phyloP scores from a whole-genome alignment of 2,329 filamentous ascomycete species.

The Monosporascus sp. region DNA sequence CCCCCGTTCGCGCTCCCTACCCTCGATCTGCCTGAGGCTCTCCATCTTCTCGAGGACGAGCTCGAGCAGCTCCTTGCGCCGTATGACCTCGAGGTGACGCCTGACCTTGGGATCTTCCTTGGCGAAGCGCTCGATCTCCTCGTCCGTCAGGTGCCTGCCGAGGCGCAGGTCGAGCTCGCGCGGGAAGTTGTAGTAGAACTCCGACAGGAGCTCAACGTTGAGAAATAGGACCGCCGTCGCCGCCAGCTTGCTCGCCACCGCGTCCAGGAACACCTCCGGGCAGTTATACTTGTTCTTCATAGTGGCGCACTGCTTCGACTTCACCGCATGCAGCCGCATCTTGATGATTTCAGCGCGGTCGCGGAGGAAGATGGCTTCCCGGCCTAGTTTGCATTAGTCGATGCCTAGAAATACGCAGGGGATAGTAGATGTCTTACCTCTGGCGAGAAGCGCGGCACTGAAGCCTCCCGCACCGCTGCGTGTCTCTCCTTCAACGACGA shows the following conservation, averaged over 20 bases:
- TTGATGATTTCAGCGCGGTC: constrained; percentile 87
- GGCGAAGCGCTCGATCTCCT: constrained; percentile 84
- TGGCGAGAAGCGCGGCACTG: constrained; percentile 76
- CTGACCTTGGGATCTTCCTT: constrained; percentile 88
- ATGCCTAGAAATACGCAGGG: background rate
- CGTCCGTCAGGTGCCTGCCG: constrained; percentile 70
- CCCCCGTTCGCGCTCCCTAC: constrained; percentile 55
- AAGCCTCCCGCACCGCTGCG: constrained; percentile 87
- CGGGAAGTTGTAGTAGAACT: constrained; percentile 98
- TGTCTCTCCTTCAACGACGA: constrained; percentile 78
- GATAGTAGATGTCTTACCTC: constrained; percentile 51
- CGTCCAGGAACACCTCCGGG: constrained; percentile 95
- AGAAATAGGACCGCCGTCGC: constrained; percentile 94
- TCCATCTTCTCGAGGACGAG: constrained; percentile 96
- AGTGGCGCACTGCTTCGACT: constrained; percentile 81
- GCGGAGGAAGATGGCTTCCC: constrained; percentile 89
- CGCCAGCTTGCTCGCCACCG: constrained; percentile 90
- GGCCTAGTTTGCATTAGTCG: constrained; percentile 51
- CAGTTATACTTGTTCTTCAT: constrained; percentile 93
- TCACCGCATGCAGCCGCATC: constrained; percentile 81
- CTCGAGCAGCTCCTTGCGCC: constrained; percentile 87
- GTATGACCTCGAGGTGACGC: constrained; percentile 85
- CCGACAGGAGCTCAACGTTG: constrained; percentile 91
- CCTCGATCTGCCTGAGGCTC: constrained; percentile 76
- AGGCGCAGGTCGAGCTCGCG: constrained; percentile 84